These are phyloP conservation scores for Berberis vulgaris DNA, from an alignment of 164 flowering plant species.

Conservation along the genomic window DNA sequence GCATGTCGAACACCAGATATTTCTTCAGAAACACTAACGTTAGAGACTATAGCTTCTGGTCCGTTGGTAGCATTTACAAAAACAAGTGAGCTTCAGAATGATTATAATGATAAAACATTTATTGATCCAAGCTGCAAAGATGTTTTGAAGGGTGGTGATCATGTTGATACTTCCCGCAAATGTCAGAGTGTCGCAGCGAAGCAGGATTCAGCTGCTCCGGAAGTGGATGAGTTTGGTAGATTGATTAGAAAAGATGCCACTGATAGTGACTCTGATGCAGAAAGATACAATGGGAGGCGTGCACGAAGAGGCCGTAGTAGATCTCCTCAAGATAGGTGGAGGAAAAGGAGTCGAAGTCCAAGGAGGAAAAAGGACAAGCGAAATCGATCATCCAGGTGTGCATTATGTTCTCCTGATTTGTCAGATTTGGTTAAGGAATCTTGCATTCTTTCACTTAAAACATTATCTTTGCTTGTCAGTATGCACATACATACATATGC, in stretches of 20 bases:
- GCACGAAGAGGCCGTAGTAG: conserved; percentile 37
- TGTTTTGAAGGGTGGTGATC: conserved; percentile 16
- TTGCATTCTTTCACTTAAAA: neutral
- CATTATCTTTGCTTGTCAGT: no score
- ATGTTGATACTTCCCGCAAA: conserved; percentile 14
- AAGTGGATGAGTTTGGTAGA: conserved; percentile 93
- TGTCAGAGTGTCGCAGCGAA: conserved; percentile 19
- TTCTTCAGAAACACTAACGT: conserved; percentile 10
- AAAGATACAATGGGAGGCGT: conserved; percentile 24
- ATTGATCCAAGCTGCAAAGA: conserved; percentile 6
- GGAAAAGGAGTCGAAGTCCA: conserved; percentile 51
- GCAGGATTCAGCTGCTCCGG: conserved; percentile 15
- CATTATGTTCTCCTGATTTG: neutral
- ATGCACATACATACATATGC: no score
- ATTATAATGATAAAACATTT: conserved; percentile 4
- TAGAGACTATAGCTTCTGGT: conserved; percentile 1
- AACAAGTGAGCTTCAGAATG: conserved; percentile 9
- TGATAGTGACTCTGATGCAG: conserved; percentile 78
- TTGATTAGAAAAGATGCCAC: conserved; percentile 51
- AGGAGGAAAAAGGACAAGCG: conserved; percentile 57
- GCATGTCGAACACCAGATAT: conserved; percentile 4
- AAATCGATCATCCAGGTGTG: conserved; percentile 80
- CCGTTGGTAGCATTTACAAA: conserved; percentile 1
- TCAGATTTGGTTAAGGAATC: no score
- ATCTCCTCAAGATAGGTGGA: conserved; percentile 56